Evolutionary conservation across 306 rosid genomes (phyloP).

Genomic region (Gynostemma pentaphyllum): DNA sequence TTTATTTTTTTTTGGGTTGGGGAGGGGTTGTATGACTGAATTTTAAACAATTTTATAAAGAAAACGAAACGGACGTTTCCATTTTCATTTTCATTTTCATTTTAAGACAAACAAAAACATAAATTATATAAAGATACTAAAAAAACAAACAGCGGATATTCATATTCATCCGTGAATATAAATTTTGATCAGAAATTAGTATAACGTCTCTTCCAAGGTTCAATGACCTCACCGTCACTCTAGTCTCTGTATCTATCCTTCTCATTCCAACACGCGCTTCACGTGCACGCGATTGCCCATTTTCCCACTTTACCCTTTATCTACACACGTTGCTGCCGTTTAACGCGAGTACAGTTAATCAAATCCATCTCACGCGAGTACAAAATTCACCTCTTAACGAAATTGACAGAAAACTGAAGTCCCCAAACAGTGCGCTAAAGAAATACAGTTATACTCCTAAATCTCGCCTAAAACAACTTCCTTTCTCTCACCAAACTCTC

Average conservation of each 20-base stretch:
- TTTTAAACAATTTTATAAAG: no score
- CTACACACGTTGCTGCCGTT: neutral
- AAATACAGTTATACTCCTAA: slow-evolving; percentile 49
- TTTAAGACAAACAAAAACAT: neutral
- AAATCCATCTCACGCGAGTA: neutral
- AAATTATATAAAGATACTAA: neutral
- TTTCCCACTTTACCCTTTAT: neutral
- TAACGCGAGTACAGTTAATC: neutral
- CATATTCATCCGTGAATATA: neutral
- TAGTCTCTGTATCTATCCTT: neutral
- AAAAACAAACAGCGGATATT: slow-evolving; percentile 1
- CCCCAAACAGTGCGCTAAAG: slow-evolving; percentile 14
- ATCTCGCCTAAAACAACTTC: slow-evolving; percentile 21
- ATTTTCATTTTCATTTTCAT: neutral
- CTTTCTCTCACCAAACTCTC: slow-evolving; percentile 5
- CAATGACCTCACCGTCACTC: neutral
- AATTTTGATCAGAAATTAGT: neutral
- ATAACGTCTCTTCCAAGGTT: slow-evolving; percentile 10
- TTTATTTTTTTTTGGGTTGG: no score
- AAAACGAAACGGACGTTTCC: no score
- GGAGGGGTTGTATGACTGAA: no score
- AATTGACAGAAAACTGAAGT: neutral
- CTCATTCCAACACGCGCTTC: neutral
- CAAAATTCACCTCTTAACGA: slow-evolving; percentile 1
- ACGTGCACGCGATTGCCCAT: neutral